Conservation (phyloP, 495 filamentous ascomycete genomes). For the Tuber indicum region DNA sequence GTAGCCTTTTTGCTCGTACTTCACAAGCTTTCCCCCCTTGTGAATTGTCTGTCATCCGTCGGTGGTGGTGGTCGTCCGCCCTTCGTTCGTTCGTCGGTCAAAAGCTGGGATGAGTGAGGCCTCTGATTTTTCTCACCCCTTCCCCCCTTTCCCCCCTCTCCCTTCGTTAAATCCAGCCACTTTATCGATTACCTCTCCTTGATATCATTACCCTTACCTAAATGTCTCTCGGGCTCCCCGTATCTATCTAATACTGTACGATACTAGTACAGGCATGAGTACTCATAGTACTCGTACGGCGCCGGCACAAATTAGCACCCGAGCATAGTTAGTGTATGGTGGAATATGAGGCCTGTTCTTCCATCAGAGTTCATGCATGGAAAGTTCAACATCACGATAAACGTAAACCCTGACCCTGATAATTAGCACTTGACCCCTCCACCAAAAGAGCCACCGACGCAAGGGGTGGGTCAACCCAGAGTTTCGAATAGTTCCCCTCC, state of each 20-base stretch:
- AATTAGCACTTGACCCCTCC: constrained; percentile 2
- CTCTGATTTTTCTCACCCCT: not conserved
- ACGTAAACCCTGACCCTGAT: not conserved
- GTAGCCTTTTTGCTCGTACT: constrained; percentile 3
- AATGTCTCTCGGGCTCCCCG: not conserved
- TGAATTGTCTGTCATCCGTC: not conserved
- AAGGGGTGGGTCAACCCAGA: not conserved
- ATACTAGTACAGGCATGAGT: not conserved
- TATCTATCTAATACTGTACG: not conserved
- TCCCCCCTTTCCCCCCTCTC: not conserved
- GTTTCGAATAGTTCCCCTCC: not conserved
- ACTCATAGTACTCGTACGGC: too few species aligned
- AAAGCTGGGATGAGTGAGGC: not conserved
- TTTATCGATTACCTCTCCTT: not conserved
- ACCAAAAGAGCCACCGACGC: constrained; percentile 2
- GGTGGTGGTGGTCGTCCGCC: not conserved
- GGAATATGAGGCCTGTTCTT: not conserved
- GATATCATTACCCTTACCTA: constrained; percentile 4
- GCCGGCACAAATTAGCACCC: not conserved
- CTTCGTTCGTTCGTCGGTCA: not conserved
- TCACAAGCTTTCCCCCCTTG: constrained; percentile 4
- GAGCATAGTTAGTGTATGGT: not conserved
- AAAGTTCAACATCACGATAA: not conserved
- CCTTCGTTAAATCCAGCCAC: not conserved
- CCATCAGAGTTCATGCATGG: not conserved